A percentile compares a stretch with the other conserved stretches of the same genome.
Evolutionary conservation across 2,329 filamentous ascomycete species (phyloP).

Genomic region (Pseudogymnoascus sp.): DNA sequence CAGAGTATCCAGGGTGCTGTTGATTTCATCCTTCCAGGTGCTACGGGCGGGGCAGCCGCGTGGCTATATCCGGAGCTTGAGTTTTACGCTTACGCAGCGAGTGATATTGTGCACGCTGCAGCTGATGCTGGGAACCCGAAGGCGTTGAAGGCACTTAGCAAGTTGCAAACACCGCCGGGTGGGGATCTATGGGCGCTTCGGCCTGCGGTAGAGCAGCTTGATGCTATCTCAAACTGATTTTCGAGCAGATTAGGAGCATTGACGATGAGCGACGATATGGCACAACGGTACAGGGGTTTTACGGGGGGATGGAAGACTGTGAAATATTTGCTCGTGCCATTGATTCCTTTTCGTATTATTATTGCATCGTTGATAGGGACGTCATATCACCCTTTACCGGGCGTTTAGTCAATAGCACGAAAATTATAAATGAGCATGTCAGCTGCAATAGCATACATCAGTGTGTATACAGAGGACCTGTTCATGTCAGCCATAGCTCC

Average conservation of each 20-base stretch:
- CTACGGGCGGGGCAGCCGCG: conserved; percentile 11
- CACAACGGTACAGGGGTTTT: too few relatives aligned
- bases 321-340: background rate
- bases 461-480: background rate
- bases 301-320: background rate
- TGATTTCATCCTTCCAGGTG: conserved; percentile 23
- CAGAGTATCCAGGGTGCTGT: conserved; percentile 21
- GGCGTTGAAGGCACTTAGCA: conserved; percentile 15
- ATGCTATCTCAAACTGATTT: conserved; percentile 11
- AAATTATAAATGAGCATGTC: background rate
- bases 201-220: conserved; percentile 25
- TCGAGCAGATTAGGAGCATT: background rate
- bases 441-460: background rate
- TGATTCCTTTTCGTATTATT: background rate
- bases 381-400: background rate
- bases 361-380: background rate
- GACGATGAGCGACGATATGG: background rate
- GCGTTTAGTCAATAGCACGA: background rate
- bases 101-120: conserved; percentile 22
- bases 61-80: conserved; percentile 22
- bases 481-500: background rate
- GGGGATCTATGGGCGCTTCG: conserved; percentile 23
- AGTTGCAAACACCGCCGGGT: conserved; percentile 18
- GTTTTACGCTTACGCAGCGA: conserved; percentile 22
- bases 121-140: conserved; percentile 19